phyloP scores from a whole-genome alignment of 2,329 filamentous ascomycete genomes.

The Aspergillus sojae region DNA sequence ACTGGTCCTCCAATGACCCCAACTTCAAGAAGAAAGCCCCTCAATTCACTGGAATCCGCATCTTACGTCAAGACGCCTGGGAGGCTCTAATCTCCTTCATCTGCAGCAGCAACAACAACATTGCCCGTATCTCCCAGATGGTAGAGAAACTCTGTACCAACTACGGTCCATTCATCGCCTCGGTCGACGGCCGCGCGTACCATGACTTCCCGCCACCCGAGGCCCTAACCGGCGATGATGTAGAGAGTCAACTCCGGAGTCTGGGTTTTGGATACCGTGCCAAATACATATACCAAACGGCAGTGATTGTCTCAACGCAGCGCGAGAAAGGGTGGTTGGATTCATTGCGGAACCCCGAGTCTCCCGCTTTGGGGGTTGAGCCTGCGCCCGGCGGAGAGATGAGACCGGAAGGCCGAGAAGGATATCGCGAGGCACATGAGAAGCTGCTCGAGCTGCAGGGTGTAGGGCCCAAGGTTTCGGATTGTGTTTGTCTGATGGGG shows the following conservation, averaged over 20 bases:
- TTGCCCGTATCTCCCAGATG: slow-evolving; percentile 93
- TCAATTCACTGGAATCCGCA: slow-evolving; percentile 86
- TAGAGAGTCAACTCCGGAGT: slow-evolving; percentile 77
- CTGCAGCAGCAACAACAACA: slow-evolving; percentile 99
- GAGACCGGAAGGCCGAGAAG: slow-evolving; percentile 57
- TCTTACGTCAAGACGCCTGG: slow-evolving; percentile 94
- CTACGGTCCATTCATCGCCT: slow-evolving; percentile 77
- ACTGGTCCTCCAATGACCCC: slow-evolving; percentile 82
- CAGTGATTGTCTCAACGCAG: slow-evolving; percentile 69
- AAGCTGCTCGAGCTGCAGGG: slow-evolving; percentile 78
- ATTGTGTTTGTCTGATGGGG: slow-evolving; percentile 96
- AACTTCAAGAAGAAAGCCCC: slow-evolving; percentile 89
- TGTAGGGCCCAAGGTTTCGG: slow-evolving; percentile 94
- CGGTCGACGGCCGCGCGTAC: slow-evolving; percentile 70
- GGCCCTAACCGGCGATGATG: slow-evolving; percentile 70
- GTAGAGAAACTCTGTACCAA: slow-evolving; percentile 86
- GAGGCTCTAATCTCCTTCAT: slow-evolving; percentile 93
- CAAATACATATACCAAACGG: slow-evolving; percentile 87
- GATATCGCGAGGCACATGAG: slow-evolving; percentile 79
- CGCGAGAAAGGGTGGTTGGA: slow-evolving; percentile 76
- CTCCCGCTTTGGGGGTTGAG: slow-evolving; percentile 59
- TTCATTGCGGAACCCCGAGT: slow-evolving; percentile 74
- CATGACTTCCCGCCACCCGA: slow-evolving; percentile 84
- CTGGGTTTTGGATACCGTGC: slow-evolving; percentile 94
- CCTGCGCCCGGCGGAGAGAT: slow-evolving; percentile 50